Evolutionary conservation across 2,329 filamentous ascomycete genomes (phyloP).

Genomic region (Rhynchosporium agropyri): DNA sequence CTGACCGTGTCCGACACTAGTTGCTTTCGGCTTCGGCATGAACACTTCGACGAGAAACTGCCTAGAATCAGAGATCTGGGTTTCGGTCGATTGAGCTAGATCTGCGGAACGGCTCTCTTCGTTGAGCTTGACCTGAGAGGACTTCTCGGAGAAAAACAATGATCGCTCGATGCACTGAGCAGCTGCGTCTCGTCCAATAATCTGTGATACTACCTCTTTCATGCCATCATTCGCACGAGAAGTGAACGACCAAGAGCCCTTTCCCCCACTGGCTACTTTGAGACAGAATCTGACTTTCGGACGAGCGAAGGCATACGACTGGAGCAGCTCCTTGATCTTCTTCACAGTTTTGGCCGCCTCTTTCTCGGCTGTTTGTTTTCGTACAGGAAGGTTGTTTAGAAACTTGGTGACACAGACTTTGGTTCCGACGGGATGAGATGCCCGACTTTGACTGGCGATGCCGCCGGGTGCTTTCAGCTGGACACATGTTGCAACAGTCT

Average conservation of each 20-base stretch:
- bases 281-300: conserved; percentile 63
- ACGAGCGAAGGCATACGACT: conserved; percentile 67
- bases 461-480: conserved; percentile 47
- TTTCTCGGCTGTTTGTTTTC: conserved; percentile 60
- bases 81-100: not conserved
- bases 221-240: conserved; percentile 53
- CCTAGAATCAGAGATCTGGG: not conserved
- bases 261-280: conserved; percentile 56
- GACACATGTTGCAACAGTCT: conserved; percentile 59
- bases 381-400: conserved; percentile 64
- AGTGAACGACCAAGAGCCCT: conserved; percentile 63
- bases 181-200: conserved; percentile 61
- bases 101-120: not conserved
- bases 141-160: conserved; percentile 29
- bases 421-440: conserved; percentile 66
- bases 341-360: conserved; percentile 58
- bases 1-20: conserved; percentile 52
- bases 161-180: conserved; percentile 54
- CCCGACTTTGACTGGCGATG: conserved; percentile 43
- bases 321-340: conserved; percentile 62
- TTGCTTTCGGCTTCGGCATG: conserved; percentile 55
- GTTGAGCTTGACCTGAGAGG: not conserved
- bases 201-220: conserved; percentile 62
- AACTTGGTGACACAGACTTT: conserved; percentile 63
- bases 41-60: conserved; percentile 57